Conservation (phyloP, 2,329 filamentous ascomycete genomes). For the Xylariales sp. region DNA sequence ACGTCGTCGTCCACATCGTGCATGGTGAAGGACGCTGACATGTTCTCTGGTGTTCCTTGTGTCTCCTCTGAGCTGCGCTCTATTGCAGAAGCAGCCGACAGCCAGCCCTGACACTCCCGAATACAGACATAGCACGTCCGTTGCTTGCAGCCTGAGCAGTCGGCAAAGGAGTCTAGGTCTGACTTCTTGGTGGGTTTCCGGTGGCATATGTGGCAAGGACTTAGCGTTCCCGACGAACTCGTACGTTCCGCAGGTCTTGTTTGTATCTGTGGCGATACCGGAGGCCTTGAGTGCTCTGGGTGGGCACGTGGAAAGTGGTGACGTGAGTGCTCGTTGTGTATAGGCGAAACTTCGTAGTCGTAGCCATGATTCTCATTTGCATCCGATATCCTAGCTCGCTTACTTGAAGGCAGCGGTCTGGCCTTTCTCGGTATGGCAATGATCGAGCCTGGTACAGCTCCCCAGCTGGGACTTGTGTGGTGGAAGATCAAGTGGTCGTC, state of each 20-base stretch:
- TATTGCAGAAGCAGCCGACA: slow-evolving; percentile 12
- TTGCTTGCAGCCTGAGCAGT: slow-evolving; percentile 57
- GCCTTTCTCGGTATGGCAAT: slow-evolving; percentile 21
- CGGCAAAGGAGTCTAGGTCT: slow-evolving; percentile 61
- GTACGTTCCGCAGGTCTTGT: slow-evolving; percentile 11
- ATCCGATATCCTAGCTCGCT: slow-evolving; percentile 19
- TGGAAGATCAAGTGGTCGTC: slow-evolving; percentile 20
- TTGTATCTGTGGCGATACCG: slow-evolving; percentile 11
- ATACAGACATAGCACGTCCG: slow-evolving; percentile 68
- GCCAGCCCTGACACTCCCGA: slow-evolving; percentile 54
- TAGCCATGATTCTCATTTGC: slow-evolving; percentile 13
- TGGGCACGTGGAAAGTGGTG: slow-evolving; percentile 12
- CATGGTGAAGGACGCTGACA: slow-evolving; percentile 46
- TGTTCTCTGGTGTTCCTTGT: slow-evolving; percentile 9
- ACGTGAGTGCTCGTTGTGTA: slow-evolving; percentile 1
- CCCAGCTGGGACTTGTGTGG: slow-evolving; percentile 1
- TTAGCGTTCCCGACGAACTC: slow-evolving; percentile 29
- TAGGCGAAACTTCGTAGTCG: not conserved
- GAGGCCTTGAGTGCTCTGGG: slow-evolving; percentile 17
- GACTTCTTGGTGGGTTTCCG: slow-evolving; percentile 59
- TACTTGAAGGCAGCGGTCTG: slow-evolving; percentile 22
- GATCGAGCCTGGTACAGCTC: slow-evolving; percentile 2
- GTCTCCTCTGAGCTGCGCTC: slow-evolving; percentile 27
- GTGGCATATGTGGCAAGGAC: slow-evolving; percentile 64
- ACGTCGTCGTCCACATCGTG: slow-evolving; percentile 38